Percentiles rank a stretch among this genome's conserved stretches.
Evolutionary conservation across 1,284 basidiomycete genomes (phyloP).

Genomic region (Chondrostereum purpureum): DNA sequence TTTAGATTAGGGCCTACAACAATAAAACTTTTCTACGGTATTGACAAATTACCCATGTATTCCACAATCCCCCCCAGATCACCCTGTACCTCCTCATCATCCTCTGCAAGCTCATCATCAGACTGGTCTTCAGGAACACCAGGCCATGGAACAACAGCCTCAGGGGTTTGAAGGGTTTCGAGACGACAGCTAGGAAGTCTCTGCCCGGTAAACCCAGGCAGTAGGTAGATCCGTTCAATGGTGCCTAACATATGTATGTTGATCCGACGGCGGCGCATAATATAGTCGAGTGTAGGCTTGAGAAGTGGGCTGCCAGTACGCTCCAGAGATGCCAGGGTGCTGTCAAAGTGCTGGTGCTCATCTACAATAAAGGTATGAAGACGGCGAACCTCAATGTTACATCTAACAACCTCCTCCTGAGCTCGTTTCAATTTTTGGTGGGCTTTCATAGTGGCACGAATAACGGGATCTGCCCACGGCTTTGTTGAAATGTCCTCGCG

Average conservation of each 20-base stretch:
- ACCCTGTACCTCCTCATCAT: not conserved
- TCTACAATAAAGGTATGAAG: conserved; percentile 8
- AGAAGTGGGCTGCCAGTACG: not conserved
- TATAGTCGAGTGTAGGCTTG: not conserved
- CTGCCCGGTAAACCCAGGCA: not conserved
- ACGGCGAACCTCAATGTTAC: conserved; percentile 7
- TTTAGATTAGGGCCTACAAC: not conserved
- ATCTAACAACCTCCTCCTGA: conserved; percentile 5
- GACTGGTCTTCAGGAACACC: not conserved
- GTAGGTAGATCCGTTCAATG: not conserved
- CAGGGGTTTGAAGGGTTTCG: not conserved
- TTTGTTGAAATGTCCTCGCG: conserved; percentile 1
- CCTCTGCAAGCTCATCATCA: not conserved
- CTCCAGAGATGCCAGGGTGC: not conserved
- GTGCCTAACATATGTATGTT: not conserved
- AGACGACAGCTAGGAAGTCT: not conserved
- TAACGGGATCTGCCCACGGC: conserved; percentile 2
- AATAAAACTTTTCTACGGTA: not conserved
- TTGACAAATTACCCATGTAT: not conserved
- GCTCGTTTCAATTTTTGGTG: conserved; percentile 3
- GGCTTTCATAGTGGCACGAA: conserved; percentile 5
- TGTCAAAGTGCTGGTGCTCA: conserved; percentile 3
- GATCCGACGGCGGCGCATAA: not conserved
- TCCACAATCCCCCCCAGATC: not conserved
- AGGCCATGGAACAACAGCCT: not conserved